These are phyloP conservation scores for Colletotrichum costaricense DNA, from an alignment of 2,329 filamentous ascomycete genomes.

Conservation along the genomic window DNA sequence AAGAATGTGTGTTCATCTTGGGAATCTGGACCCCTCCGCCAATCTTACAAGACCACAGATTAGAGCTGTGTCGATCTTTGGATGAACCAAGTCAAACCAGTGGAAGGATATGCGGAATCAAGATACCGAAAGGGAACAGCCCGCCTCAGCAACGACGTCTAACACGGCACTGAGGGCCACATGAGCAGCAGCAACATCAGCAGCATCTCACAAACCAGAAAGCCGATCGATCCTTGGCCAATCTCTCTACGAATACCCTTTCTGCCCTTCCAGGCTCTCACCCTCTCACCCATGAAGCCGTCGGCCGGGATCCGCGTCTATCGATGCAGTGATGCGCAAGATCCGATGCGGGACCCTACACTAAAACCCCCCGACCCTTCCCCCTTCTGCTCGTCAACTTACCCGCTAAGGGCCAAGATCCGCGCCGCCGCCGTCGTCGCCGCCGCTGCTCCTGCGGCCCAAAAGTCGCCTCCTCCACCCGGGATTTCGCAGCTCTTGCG, in stretches of 20 bases:
- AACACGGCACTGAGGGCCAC: background rate
- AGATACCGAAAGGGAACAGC: background rate
- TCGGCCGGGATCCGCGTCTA: constrained; percentile 2
- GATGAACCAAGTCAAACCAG: background rate
- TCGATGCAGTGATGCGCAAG: constrained; percentile 4
- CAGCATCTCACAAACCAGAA: background rate
- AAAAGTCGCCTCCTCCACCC: background rate
- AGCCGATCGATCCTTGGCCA: background rate
- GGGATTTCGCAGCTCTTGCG: constrained; percentile 7
- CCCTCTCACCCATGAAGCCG: background rate
- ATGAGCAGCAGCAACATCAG: background rate
- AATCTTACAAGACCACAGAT: background rate
- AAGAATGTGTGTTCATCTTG: background rate
- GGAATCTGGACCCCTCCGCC: background rate
- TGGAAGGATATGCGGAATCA: background rate
- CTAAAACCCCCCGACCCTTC: background rate
- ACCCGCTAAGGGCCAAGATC: constrained; percentile 6
- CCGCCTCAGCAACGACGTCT: background rate
- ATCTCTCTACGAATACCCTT: background rate
- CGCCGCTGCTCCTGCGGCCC: background rate
- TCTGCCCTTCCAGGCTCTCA: background rate
- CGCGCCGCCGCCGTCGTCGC: background rate
- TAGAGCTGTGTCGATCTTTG: background rate
- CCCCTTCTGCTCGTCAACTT: background rate
- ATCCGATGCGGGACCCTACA: constrained; percentile 2